Evolutionary conservation across 2,329 filamentous ascomycete genomes (phyloP).

Genomic region (Fusarium sororula): DNA sequence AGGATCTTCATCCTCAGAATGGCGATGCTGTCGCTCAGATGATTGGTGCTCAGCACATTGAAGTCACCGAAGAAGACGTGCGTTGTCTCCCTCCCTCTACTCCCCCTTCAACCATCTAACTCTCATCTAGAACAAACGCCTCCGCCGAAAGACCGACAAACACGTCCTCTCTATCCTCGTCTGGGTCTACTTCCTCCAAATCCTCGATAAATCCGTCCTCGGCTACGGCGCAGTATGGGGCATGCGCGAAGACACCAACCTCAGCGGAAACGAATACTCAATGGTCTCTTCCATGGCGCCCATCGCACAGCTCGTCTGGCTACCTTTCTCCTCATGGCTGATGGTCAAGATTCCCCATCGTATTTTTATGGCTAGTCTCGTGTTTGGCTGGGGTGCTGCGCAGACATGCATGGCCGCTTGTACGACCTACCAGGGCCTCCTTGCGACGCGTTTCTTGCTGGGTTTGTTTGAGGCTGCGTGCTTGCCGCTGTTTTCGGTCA

Average conservation of each 20-base stretch:
- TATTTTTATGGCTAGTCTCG: constrained; percentile 63
- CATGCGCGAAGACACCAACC: constrained; percentile 57
- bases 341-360: constrained; percentile 70
- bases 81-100: fast-evolving
- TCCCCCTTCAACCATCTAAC: neutral
- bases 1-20: neutral
- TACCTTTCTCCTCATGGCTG: constrained; percentile 66
- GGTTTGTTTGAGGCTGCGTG: constrained; percentile 62
- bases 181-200: constrained; percentile 68
- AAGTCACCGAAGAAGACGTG: constrained; percentile 33
- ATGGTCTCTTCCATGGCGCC: constrained; percentile 65
- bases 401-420: constrained; percentile 58
- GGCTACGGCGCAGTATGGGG: constrained; percentile 67
- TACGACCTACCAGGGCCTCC: constrained; percentile 57
- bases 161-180: constrained; percentile 64
- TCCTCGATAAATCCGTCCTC: constrained; percentile 67
- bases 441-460: constrained; percentile 60
- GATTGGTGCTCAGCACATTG: constrained; percentile 24
- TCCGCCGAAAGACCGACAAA: constrained; percentile 69
- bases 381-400: constrained; percentile 56
- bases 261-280: constrained; percentile 65
- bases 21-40: constrained; percentile 22
- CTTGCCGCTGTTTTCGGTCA: constrained; percentile 57
- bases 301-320: constrained; percentile 69
- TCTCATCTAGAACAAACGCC: constrained; percentile 48